phyloP scores from a whole-genome alignment of 78 protist species.

The Dictyostelium citrinum region DNA sequence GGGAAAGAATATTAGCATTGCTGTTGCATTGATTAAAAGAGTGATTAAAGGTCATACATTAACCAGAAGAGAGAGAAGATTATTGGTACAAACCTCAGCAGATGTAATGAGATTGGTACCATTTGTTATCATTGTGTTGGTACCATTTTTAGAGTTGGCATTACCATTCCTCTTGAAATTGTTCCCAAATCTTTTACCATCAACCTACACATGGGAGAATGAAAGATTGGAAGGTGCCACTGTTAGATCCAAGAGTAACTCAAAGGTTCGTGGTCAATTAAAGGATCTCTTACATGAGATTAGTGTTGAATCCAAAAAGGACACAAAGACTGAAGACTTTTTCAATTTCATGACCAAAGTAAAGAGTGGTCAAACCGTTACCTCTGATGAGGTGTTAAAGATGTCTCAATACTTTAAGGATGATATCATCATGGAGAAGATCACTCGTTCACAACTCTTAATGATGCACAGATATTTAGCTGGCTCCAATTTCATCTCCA shows the following conservation, averaged over 20 bases:
- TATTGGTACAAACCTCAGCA: constrained; percentile 53
- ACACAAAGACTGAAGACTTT: constrained; percentile 12
- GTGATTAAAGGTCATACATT: constrained; percentile 59
- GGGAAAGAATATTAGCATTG: constrained; percentile 49
- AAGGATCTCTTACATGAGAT: constrained; percentile 78
- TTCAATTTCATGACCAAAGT: constrained; percentile 73
- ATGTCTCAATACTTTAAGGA: constrained; percentile 86
- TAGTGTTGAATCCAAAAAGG: not conserved
- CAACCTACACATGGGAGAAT: constrained; percentile 47
- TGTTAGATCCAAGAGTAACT: constrained; percentile 43
- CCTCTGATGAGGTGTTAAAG: constrained; percentile 62
- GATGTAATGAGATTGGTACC: constrained; percentile 79
- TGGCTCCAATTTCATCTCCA: constrained; percentile 43
- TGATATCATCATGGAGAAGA: constrained; percentile 90
- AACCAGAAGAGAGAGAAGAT: constrained; percentile 71
- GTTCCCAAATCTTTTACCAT: constrained; percentile 81
- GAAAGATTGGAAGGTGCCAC: constrained; percentile 68
- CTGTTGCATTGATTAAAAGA: constrained; percentile 33
- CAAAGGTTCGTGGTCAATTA: constrained; percentile 80
- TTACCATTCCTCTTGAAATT: constrained; percentile 64
- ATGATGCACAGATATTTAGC: constrained; percentile 81
- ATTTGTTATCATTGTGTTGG: constrained; percentile 60
- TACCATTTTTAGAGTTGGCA: constrained; percentile 80
- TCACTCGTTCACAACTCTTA: constrained; percentile 83
- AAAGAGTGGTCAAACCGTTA: constrained; percentile 58